These are phyloP conservation scores for Metarhizium anisopliae DNA, from an alignment of 2,329 filamentous ascomycete genomes.

Conservation along the genomic window DNA sequence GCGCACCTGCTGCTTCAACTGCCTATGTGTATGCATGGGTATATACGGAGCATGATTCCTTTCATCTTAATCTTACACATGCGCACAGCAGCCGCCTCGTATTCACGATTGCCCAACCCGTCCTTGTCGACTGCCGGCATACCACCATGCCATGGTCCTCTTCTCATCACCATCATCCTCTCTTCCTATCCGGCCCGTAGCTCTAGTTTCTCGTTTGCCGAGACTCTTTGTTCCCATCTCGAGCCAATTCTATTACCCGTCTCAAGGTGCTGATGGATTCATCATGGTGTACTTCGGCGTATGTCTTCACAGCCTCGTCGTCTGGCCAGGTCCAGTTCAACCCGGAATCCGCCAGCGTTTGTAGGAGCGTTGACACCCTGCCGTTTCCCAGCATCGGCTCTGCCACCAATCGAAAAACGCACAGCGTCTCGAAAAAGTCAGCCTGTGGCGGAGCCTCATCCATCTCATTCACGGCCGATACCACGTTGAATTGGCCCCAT, in stretches of 20 bases:
- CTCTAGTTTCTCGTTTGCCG: neutral
- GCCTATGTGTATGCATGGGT: neutral
- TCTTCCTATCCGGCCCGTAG: neutral
- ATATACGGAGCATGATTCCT: neutral
- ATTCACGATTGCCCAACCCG: neutral
- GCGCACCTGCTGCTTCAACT: neutral
- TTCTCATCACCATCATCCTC: neutral
- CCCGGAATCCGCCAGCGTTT: slow-evolving; percentile 14
- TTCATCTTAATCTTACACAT: neutral
- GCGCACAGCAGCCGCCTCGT: neutral
- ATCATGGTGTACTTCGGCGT: slow-evolving; percentile 17
- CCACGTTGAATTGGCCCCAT: slow-evolving; percentile 25
- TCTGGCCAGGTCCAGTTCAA: slow-evolving; percentile 30
- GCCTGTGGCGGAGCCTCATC: slow-evolving; percentile 23
- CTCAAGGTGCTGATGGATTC: slow-evolving; percentile 17
- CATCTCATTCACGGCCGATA: slow-evolving; percentile 25
- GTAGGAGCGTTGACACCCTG: slow-evolving; percentile 22
- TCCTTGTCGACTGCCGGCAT: neutral
- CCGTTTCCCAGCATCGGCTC: slow-evolving; percentile 28
- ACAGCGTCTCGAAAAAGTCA: slow-evolving; percentile 30
- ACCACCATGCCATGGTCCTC: neutral
- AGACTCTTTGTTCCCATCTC: neutral
- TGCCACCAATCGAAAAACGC: slow-evolving; percentile 39
- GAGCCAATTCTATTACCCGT: slow-evolving; percentile 15
- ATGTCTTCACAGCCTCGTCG: slow-evolving; percentile 24